These are phyloP conservation scores for Myriosclerotinia scirpicola DNA, from an alignment of 2,329 filamentous ascomycete genomes.

Conservation along the genomic window DNA sequence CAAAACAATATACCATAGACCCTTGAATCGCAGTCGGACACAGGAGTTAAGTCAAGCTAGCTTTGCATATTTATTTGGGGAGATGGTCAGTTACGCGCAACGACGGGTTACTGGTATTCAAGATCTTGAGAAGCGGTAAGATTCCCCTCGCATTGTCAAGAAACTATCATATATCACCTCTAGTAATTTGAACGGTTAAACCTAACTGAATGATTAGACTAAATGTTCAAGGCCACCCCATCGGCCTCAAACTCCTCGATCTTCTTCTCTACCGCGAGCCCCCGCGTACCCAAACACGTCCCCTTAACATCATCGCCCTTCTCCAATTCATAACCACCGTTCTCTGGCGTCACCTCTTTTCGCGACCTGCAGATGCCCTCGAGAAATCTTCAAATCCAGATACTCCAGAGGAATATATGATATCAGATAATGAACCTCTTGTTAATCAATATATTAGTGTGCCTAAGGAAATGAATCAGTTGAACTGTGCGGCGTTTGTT, in stretches of 20 bases:
- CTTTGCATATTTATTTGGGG: constrained; percentile 93
- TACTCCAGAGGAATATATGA: constrained; percentile 96
- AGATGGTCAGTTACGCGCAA: constrained; percentile 97
- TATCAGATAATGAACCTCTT: constrained; percentile 95
- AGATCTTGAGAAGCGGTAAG: constrained; percentile 85
- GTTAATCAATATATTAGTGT: constrained; percentile 94
- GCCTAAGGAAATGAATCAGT: constrained; percentile 90
- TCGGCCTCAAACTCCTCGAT: constrained; percentile 92
- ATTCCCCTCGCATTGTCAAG: constrained; percentile 17
- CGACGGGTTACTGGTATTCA: constrained; percentile 86
- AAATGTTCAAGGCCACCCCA: constrained; percentile 87
- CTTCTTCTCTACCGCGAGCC: constrained; percentile 85
- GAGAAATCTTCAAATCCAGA: constrained; percentile 81
- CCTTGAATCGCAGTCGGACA: constrained; percentile 85
- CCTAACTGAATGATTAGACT: constrained; percentile 54
- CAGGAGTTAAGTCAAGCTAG: constrained; percentile 88
- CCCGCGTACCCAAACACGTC: constrained; percentile 68
- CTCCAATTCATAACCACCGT: constrained; percentile 94
- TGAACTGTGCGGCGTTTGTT: constrained; percentile 95
- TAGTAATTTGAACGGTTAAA: background rate
- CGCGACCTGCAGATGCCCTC: constrained; percentile 84
- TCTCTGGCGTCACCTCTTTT: constrained; percentile 90
- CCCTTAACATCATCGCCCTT: constrained; percentile 84
- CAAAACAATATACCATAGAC: constrained; percentile 97
- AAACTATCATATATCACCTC: background rate